Evolutionary conservation across 1,284 basidiomycete species (phyloP).

Genomic region (Ceratobasidium sp.): DNA sequence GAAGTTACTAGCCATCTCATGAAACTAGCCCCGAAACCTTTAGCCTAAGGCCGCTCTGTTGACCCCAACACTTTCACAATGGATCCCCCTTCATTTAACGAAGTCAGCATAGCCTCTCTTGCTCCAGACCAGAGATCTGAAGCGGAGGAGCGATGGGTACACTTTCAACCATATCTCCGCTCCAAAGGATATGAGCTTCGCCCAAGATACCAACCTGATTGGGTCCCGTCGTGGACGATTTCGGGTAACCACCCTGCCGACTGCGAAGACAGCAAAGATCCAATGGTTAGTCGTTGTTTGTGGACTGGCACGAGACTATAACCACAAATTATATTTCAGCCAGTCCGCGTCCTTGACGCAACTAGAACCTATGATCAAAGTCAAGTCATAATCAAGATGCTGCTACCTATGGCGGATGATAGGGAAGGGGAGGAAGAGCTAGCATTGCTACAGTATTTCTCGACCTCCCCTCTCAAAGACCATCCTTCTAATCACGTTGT

Average conservation of each 20-base stretch:
- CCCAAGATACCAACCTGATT: neutral
- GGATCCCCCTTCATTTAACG: neutral
- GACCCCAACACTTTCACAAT: too few species aligned
- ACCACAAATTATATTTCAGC: neutral
- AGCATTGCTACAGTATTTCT: neutral
- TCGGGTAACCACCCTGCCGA: neutral
- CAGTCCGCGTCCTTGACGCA: neutral
- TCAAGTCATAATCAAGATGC: constrained; percentile 3
- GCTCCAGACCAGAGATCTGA: neutral
- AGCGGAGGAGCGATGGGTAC: neutral
- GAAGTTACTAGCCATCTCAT: too few species aligned
- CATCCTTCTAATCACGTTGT: neutral
- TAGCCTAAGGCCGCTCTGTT: too few species aligned
- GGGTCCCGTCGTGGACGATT: neutral
- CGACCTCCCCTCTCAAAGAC: neutral
- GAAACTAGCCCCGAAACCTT: too few species aligned
- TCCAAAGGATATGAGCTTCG: neutral
- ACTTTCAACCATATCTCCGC: neutral
- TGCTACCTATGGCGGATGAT: neutral
- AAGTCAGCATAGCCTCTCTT: neutral
- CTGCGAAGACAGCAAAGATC: neutral
- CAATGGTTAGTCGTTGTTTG: neutral
- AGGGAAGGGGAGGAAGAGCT: neutral
- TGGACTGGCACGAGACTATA: neutral
- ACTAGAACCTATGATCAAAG: neutral